Conservation (phyloP, 2,329 filamentous ascomycete species). For the Xylariaceae sp. region DNA sequence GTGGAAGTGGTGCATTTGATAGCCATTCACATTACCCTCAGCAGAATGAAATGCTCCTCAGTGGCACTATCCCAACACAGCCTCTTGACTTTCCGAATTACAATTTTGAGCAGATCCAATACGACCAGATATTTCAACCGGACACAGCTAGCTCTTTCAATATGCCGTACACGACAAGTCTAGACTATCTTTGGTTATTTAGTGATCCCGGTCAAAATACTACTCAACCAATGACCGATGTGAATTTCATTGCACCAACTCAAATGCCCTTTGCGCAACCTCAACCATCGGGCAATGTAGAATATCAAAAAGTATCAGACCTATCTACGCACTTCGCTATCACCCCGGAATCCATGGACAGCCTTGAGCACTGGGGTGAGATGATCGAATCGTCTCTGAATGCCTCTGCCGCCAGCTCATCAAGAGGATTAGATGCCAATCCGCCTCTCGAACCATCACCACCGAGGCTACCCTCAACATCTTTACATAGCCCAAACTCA, state of each 20-base stretch:
- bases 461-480: not conserved
- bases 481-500: not conserved
- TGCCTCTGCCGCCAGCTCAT: not conserved
- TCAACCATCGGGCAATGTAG: not conserved
- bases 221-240: constrained; percentile 12
- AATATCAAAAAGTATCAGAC: not conserved
- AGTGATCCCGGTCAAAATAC: constrained; percentile 36
- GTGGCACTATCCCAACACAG: constrained; percentile 16
- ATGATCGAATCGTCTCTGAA: not conserved
- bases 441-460: not conserved
- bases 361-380: constrained; percentile 1
- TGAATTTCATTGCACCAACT: not conserved
- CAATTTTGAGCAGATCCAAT: constrained; percentile 25
- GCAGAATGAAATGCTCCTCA: constrained; percentile 8
- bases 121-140: constrained; percentile 54
- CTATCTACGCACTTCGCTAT: constrained; percentile 1
- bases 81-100: constrained; percentile 2
- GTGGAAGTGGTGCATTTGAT: not conserved
- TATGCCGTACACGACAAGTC: constrained; percentile 60
- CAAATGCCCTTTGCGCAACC: not conserved
- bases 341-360: constrained; percentile 5
- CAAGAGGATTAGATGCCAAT: no score
- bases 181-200: constrained; percentile 62
- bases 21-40: constrained; percentile 2
- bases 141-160: constrained; percentile 63